Percentiles rank a stretch among this genome's conserved stretches.
phyloP scores from a whole-genome alignment of 2,329 filamentous ascomycete species.

The Bipolaris bicolor region DNA sequence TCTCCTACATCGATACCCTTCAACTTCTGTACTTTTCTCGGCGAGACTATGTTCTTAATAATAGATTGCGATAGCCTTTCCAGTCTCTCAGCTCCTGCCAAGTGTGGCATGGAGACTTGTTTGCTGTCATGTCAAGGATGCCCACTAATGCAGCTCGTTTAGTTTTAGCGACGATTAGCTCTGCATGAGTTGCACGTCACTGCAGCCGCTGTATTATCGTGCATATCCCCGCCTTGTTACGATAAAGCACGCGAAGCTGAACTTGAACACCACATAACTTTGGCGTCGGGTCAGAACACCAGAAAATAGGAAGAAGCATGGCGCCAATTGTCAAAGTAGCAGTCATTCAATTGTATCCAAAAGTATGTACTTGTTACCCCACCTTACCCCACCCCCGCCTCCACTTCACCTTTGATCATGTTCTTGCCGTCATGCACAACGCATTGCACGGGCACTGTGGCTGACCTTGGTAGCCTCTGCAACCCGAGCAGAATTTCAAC shows the following conservation, averaged over 20 bases:
- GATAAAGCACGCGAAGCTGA: background rate
- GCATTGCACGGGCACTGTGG: background rate
- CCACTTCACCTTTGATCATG: background rate
- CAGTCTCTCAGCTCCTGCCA: background rate
- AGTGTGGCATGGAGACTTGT: background rate
- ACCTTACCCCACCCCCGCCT: background rate
- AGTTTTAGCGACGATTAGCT: slow-evolving; percentile 20
- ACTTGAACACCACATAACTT: background rate
- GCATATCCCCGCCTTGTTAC: background rate
- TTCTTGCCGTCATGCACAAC: background rate
- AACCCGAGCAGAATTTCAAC: slow-evolving; percentile 55
- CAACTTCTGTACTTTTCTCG: background rate
- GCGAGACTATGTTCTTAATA: background rate
- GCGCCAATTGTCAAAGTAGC: slow-evolving; percentile 55
- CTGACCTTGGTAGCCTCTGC: slow-evolving; percentile 49
- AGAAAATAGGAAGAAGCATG: slow-evolving; percentile 38
- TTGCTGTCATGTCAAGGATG: background rate
- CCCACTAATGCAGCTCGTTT: slow-evolving; percentile 10
- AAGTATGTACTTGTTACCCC: slow-evolving; percentile 41
- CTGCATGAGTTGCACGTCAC: slow-evolving; percentile 3
- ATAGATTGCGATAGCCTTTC: background rate
- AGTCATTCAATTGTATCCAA: slow-evolving; percentile 58
- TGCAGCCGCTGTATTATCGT: slow-evolving; percentile 3
- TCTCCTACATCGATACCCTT: slow-evolving; percentile 22
- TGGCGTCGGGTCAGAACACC: background rate